A percentile compares a stretch with the other conserved stretches of the same genome.
Evolutionary conservation across 164 flowering plant genomes (phyloP).

Genomic region (Euptelea pleiosperma): DNA sequence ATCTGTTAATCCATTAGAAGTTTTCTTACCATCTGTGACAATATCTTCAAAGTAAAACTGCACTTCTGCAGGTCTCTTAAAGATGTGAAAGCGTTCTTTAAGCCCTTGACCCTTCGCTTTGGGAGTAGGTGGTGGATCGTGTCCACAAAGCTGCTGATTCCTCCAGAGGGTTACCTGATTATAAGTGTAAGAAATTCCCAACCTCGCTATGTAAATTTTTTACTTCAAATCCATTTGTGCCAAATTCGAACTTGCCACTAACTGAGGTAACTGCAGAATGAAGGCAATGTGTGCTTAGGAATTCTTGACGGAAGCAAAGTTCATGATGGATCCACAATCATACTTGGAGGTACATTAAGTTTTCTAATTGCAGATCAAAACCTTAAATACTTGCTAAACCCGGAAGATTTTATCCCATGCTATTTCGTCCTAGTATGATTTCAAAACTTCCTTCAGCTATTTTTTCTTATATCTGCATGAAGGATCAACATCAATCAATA

Average conservation of each 20-base stretch:
- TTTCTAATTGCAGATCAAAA: neutral
- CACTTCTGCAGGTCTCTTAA: slow-evolving; percentile 41
- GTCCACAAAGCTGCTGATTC: slow-evolving; percentile 43
- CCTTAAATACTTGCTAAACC: neutral
- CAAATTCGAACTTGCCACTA: slow-evolving; percentile 4
- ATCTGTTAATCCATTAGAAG: too few relatives aligned
- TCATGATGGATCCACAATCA: slow-evolving; percentile 51
- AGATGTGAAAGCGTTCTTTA: slow-evolving; percentile 56
- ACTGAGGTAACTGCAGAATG: slow-evolving; percentile 35
- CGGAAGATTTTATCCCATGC: neutral
- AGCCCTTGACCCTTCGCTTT: slow-evolving; percentile 57
- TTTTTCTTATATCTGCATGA: neutral
- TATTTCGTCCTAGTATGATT: neutral
- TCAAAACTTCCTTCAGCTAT: neutral
- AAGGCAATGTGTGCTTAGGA: slow-evolving; percentile 79
- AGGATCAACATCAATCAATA: neutral
- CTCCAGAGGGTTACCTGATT: slow-evolving; percentile 68
- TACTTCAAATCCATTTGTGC: neutral
- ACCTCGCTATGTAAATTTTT: neutral
- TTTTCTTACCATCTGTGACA: neutral
- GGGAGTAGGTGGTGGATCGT: slow-evolving; percentile 61
- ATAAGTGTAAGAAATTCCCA: slow-evolving; percentile 44
- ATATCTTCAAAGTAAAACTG: neutral
- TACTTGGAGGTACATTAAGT: slow-evolving; percentile 62
- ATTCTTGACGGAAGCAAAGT: slow-evolving; percentile 71